These are phyloP conservation scores for Trypanosoma cruzi DNA, from an alignment of 208 protist genomes.

Conservation along the genomic window DNA sequence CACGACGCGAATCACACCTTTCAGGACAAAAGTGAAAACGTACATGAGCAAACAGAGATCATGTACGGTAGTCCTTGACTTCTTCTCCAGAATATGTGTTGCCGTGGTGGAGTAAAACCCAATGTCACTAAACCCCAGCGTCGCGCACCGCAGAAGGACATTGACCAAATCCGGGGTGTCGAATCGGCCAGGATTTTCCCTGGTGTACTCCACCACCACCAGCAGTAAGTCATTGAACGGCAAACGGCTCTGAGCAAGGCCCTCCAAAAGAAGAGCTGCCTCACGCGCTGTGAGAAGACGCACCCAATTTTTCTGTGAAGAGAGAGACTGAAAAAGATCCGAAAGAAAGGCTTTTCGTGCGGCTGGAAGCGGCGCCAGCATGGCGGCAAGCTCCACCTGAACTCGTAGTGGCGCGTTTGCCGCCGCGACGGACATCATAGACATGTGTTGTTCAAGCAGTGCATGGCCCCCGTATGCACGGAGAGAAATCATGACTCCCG, in stretches of 20 bases:
- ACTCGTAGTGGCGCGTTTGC: conserved; percentile 51
- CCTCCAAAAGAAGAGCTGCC: conserved; percentile 46
- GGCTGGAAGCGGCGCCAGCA: conserved; percentile 50
- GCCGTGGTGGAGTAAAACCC: conserved; percentile 72
- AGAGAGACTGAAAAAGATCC: conserved; percentile 53
- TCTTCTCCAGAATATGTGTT: conserved; percentile 55
- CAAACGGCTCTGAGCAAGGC: conserved; percentile 47
- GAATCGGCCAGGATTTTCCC: conserved; percentile 40
- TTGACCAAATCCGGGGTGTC: conserved; percentile 49
- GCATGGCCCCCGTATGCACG: conserved; percentile 52
- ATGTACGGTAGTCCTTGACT: conserved; percentile 57
- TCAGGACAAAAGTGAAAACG: conserved; percentile 80
- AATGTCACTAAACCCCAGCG: conserved; percentile 69
- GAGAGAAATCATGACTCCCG: conserved; percentile 57
- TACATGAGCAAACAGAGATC: conserved; percentile 82
- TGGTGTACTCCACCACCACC: conserved; percentile 65
- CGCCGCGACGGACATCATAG: conserved; percentile 56
- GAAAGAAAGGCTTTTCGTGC: conserved; percentile 50
- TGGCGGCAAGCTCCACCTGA: conserved; percentile 60
- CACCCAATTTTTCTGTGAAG: conserved; percentile 47
- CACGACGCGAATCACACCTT: conserved; percentile 77
- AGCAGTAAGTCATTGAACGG: conserved; percentile 44
- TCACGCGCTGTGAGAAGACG: conserved; percentile 48
- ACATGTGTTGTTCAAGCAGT: conserved; percentile 66
- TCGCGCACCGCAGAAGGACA: conserved; percentile 56